Percentiles rank a stretch among this genome's conserved stretches.
Evolutionary conservation across 1,284 basidiomycete species (phyloP).

Genomic region (Austroboletus olivaceoglutinosus): DNA sequence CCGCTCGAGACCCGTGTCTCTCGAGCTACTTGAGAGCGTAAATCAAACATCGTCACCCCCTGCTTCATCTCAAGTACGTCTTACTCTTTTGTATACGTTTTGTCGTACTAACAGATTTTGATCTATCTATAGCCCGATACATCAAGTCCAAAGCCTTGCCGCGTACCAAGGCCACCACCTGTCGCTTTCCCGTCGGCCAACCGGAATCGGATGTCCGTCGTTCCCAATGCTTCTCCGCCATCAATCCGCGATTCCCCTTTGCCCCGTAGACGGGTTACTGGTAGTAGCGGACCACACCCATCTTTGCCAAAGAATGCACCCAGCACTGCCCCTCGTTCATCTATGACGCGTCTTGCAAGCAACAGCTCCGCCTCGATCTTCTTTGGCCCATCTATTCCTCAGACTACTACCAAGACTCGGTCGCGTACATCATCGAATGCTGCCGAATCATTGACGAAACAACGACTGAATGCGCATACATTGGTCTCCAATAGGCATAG

Average conservation of each 20-base stretch:
- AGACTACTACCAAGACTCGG: conserved; percentile 20
- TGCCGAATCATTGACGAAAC: conserved; percentile 5
- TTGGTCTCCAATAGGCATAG: conserved; percentile 55
- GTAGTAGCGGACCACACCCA: conserved; percentile 27
- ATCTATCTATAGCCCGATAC: conserved; percentile 17
- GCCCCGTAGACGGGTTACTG: conserved; percentile 45
- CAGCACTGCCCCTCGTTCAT: conserved; percentile 28
- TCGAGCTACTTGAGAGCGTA: conserved; percentile 56
- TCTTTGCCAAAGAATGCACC: conserved; percentile 15
- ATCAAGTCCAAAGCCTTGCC: conserved; percentile 16
- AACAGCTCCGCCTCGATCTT: conserved; percentile 66
- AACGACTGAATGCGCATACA: conserved; percentile 23
- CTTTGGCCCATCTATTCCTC: conserved; percentile 64
- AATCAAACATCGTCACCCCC: conserved; percentile 40
- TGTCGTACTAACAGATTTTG: not conserved
- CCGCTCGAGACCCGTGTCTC: conserved; percentile 62
- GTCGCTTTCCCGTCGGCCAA: conserved; percentile 36
- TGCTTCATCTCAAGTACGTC: conserved; percentile 42
- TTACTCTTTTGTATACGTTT: conserved; percentile 1
- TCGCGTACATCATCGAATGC: conserved; percentile 25
- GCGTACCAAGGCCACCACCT: conserved; percentile 16
- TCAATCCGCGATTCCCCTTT: conserved; percentile 44
- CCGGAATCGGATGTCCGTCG: conserved; percentile 19
- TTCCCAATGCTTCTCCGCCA: conserved; percentile 25
- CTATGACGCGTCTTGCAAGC: conserved; percentile 40